Base-by-base conservation (phyloP, 441 rosid genomes). In the Lepidium campestre region DNA sequence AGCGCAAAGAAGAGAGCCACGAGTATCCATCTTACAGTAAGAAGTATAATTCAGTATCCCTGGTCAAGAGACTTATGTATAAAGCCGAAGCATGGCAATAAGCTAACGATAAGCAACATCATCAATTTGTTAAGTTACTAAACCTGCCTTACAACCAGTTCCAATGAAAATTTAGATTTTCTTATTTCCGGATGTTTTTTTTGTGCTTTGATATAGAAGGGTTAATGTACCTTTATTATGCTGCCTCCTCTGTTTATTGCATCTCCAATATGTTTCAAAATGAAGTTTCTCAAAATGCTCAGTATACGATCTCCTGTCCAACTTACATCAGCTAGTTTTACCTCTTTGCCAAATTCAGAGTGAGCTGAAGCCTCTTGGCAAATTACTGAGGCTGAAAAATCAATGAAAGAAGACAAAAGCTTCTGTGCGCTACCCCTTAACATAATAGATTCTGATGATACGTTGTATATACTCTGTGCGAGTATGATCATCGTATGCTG, bases 371-470 rank as follows among this genome's bases (percentile, higher is more conserved):
- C 74, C 59, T 80, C 85, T 61, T 37, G 68, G 29, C 61, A 57
- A 65, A 92, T 81, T 75, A 90, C 63, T 59, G 71, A 59, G 42
- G 80, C 81, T 60, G 86, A 82, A 71, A 95, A 92, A 58, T 92
- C 95, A 49, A 92, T 80, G 78, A 90, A 95, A 4, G 87, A 75
- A 31, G 81, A 86, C 81, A 92, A 73, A 37, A 90, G 72, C 73
- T 84, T 76, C 52, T 82, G 88, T 23, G 98, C 97, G 62, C 93
- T 78, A 56, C 85, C 85, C 85, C 95, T 87, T 77, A 92, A 75
- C 62, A 84, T 86, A 66, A 85, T 57, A 25, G 86, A 90, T 27
- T 84, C 89, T 22, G 97, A 90, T 17, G 98, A 86, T 85, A 95
- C 68, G 76, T 90, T 85, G 72, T 83, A 74, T 27, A 86, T 84